Base-by-base conservation (phyloP, 2,329 filamentous ascomycete genomes). In the Aschersonia sp. region DNA sequence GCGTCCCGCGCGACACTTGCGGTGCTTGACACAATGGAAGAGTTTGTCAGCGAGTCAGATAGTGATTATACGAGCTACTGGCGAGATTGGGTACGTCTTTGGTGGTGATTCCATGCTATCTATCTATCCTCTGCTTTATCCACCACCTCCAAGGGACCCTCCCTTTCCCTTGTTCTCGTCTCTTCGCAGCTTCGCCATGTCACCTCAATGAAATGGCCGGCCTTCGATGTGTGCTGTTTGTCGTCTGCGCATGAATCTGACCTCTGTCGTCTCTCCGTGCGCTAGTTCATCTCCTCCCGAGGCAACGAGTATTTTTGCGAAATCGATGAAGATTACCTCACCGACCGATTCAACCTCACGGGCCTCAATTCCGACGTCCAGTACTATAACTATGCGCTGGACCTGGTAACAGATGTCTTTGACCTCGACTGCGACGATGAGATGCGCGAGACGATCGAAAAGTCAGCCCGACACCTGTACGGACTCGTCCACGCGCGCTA, bases 231-330 rank as follows among this genome's bases (percentile, higher is more conserved):
- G 20, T 20, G 20, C 20, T 20, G 20, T 20, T 20, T 20, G 20
- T 20, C 20, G 20, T 20, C 20, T 20, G 20, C 20, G 20, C 20
- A 20, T 20, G 20, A 20, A 20, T 20, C 20, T 20, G 20, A 20
- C 20, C 20, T 20, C 20, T 20, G 20, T 2, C 20, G 20, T 20
- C 20, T 20, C 20, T 20, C 20, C 20, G 20, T 2, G 20, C 20
- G 20, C 20, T 61, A 98, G 92, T 98, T 98, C 66, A 96, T 97
- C 59, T 96, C 91, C 4, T 95, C 89, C 5, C 80, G 92, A 48
- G 92, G 92, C 55, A 97, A 98, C 68, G 92, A 98, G 65, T 98
- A 98, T 69, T 98, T 97, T 61, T 98, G 92, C 77, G 92, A 98
- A 64, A 97, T 98, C 59, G 92, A 98, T 67, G 92, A 98, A 65